Conservation (phyloP, 2,329 filamentous ascomycete genomes). For the Venturia oleaginea region DNA sequence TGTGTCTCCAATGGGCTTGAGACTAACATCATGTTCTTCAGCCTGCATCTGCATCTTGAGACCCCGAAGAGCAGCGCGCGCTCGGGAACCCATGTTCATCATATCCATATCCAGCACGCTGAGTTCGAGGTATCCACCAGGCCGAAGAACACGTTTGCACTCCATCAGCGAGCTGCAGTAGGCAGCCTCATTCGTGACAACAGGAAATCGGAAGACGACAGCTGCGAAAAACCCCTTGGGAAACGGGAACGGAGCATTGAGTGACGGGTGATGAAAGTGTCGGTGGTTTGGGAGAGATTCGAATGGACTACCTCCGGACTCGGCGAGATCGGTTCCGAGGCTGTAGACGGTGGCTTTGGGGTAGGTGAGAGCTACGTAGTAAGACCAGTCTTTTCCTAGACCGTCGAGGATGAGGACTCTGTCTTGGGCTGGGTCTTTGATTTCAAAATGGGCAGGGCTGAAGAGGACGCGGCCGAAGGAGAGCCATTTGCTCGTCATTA, state of each 20-base stretch:
- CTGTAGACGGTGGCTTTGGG: constrained; percentile 68
- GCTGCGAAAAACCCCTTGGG: constrained; percentile 65
- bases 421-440: constrained; percentile 49
- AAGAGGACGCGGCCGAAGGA: constrained; percentile 78
- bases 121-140: constrained; percentile 71
- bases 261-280: constrained; percentile 15
- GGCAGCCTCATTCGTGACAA: constrained; percentile 56
- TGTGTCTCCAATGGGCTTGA: constrained; percentile 45
- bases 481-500: constrained; percentile 83
- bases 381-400: constrained; percentile 84
- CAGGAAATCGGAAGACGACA: constrained; percentile 69
- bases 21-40: constrained; percentile 49
- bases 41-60: constrained; percentile 63
- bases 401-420: constrained; percentile 72
- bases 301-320: constrained; percentile 38
- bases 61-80: constrained; percentile 57
- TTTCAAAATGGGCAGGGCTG: constrained; percentile 66
- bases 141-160: constrained; percentile 66
- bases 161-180: constrained; percentile 66
- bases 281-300: constrained; percentile 37
- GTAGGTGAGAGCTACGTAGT: constrained; percentile 75
- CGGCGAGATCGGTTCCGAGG: constrained; percentile 35
- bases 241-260: constrained; percentile 28
- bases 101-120: constrained; percentile 71
- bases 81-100: constrained; percentile 69